Base-by-base conservation (phyloP, 2,329 filamentous ascomycete genomes). In the Paraphaeosphaeria sporulosa region DNA sequence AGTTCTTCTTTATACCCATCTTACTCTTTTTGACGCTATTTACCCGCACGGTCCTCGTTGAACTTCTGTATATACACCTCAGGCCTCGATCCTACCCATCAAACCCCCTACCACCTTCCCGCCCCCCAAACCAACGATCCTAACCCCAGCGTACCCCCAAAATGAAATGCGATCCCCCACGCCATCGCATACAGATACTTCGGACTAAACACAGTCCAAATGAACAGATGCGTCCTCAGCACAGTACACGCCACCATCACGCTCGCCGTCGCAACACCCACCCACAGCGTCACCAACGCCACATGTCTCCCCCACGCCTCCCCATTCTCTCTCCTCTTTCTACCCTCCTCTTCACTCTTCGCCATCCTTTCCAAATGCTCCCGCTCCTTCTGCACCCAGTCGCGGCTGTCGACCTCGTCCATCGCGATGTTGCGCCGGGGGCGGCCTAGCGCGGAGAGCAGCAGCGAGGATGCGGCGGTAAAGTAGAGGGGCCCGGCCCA, bases 201-300 rank as follows among this genome's bases (percentile, higher is more conserved):
- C 0, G 95, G 95, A 65, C 92, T 96, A 78, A 99, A 99, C 12
- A 99, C 95, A 0, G 94, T 98, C 95, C 95, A 99, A 63, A 99
- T 94, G 75, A 99, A 99, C 59, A 99, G 78, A 82, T 99, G 95
- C 32, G 92, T 93, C 66, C 94, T 84, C 73, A 99, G 78, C 8
- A 86, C 83, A 50, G 91, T 93, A 77, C 95, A 99, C 17, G 94
- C 93, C 15, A 85, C 87, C 94, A 98, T 98, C 25, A 97, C 90
- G 49, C 88, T 90, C 2, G 87, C 78, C 55, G 92, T 78, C 64
- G 87, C 88, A 1, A 82, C 81, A 0, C 90, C 84, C 12, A 86
- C 81, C 75, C 95, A 96, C 12, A 90, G 76, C 0, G 93, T 96
- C 70, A 91, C 77, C 43, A 91, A 70, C 0, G 85, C 81, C 0